A percentile compares a stretch with the other conserved stretches of the same genome.
Evolutionary conservation across 2,329 filamentous ascomycete species (phyloP).

Genomic region (Zarea fungicola): DNA sequence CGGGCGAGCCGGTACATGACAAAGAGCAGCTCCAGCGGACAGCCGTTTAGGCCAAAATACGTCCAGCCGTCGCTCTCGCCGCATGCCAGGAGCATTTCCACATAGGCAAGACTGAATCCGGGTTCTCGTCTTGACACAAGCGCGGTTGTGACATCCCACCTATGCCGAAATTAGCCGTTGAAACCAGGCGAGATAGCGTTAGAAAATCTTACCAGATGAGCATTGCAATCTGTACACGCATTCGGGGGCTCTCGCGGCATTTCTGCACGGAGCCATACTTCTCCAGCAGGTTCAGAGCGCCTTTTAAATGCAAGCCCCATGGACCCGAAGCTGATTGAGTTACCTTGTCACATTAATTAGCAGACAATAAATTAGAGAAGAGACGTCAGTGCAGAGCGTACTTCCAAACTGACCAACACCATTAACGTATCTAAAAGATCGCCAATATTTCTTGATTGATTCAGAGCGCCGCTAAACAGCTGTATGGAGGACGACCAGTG

Average conservation of each 20-base stretch:
- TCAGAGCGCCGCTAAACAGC: not conserved
- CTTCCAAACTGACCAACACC: not conserved
- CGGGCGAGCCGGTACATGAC: slow-evolving; percentile 24
- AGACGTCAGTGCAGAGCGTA: not conserved
- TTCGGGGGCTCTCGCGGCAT: slow-evolving; percentile 17
- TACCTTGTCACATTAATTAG: too few relatives aligned
- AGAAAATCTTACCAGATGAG: slow-evolving; percentile 20
- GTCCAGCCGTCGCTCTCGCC: slow-evolving; percentile 21
- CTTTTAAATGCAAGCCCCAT: slow-evolving; percentile 24
- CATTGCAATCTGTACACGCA: slow-evolving; percentile 26
- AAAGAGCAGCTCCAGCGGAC: slow-evolving; percentile 24
- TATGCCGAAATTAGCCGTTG: slow-evolving; percentile 2
- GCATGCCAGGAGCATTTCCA: not conserved
- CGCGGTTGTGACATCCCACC: slow-evolving; percentile 30
- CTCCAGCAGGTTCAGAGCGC: slow-evolving; percentile 22
- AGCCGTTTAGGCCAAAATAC: slow-evolving; percentile 29
- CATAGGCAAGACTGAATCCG: slow-evolving; percentile 15
- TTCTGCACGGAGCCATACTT: slow-evolving; percentile 15
- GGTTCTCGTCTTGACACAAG: slow-evolving; percentile 20
- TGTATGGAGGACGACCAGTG: not conserved
- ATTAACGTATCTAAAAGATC: not conserved
- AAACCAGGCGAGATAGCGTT: not conserved
- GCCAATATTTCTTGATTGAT: not conserved
- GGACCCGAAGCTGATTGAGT: slow-evolving; percentile 3
- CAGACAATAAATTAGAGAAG: too few relatives aligned